These are phyloP conservation scores for Violaceomyces palustris DNA, from an alignment of 1,284 basidiomycete species.

Conservation along the genomic window DNA sequence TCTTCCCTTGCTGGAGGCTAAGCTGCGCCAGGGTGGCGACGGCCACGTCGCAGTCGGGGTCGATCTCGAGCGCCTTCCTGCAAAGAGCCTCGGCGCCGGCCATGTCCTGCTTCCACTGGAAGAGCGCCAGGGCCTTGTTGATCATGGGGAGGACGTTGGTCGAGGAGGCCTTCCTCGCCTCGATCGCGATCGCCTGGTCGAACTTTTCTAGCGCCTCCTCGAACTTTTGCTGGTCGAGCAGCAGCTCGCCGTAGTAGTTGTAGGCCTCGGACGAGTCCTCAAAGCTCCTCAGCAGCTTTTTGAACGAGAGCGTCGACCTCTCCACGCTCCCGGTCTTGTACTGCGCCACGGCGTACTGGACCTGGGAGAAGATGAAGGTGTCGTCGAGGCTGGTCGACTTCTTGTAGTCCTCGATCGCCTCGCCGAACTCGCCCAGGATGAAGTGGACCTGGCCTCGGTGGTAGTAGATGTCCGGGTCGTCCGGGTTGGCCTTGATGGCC, in stretches of 20 bases:
- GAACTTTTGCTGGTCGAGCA: conserved; percentile 87
- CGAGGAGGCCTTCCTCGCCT: conserved; percentile 56
- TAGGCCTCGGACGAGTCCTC: conserved; percentile 44
- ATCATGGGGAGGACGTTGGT: conserved; percentile 65
- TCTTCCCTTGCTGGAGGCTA: conserved; percentile 82
- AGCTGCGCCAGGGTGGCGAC: conserved; percentile 93
- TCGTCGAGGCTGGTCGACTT: conserved; percentile 79
- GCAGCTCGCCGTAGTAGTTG: conserved; percentile 76
- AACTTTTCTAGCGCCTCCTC: conserved; percentile 91
- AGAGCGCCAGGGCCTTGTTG: conserved; percentile 92
- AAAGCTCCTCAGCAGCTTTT: conserved; percentile 54
- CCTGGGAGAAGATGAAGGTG: conserved; percentile 85
- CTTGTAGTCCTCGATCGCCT: conserved; percentile 83
- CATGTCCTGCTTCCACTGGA: conserved; percentile 92
- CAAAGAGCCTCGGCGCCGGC: conserved; percentile 77
- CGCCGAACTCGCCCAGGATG: conserved; percentile 83
- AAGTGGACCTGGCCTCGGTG: conserved; percentile 98
- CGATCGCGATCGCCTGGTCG: conserved; percentile 84
- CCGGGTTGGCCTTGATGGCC: conserved; percentile 74
- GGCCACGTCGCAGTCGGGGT: conserved; percentile 87
- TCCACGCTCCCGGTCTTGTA: conserved; percentile 81
- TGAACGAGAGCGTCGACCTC: conserved; percentile 83
- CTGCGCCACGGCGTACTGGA: conserved; percentile 92
- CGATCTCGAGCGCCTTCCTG: conserved; percentile 77
- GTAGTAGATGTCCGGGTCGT: conserved; percentile 96